Evolutionary conservation across 495 filamentous ascomycete genomes (phyloP), one percentile per base, ranked within the genome.

Genomic region (Hypoxylon crocopeplum): DNA sequence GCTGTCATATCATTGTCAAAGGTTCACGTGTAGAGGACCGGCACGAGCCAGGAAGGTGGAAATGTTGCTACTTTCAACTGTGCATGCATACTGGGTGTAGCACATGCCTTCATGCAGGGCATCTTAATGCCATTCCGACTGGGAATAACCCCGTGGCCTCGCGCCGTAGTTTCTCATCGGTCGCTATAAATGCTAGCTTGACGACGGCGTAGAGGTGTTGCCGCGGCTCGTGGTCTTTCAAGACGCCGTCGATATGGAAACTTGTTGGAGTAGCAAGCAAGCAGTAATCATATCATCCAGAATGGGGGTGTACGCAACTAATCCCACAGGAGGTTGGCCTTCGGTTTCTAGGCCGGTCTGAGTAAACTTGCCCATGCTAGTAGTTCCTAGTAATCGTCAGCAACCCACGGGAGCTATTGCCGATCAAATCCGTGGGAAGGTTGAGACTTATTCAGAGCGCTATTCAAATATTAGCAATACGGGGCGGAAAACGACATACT

Each of bases 51-150:
- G 29, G 40, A 42, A 57, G 41, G 17, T 39, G 38, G 45, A 29
- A 50, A 59, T 30, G 38, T 58, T 64, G 54, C 60, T 27, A 54
- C 38, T 49, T 33, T 44, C 36, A n/a, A n/a, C n/a, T 48, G 49
- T 10, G 12, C 34, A 33, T 49, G 57, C 57, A 60, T 54, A n/a
- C 22, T 17, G 21, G 29, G 40, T 15, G 49, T 48, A 49, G 21
- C 32, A 52, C 48, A 59, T 45, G 44, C 19, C 21, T 33, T 30
- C 33, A 51, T 53, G 56, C 49, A 48, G 48, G 24, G 32, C 21
- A 53, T 42, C 32, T 41, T 48, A 32, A 47, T 24, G 19, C 47
- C 38, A 40, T 57, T 41, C 42, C 10, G 42, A 57, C 59, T 48
- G 16, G 59, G 59, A 57, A 63, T 21, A 54, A 32, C 57, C 53